Base-by-base conservation (phyloP, 441 rosid species). In the Heliophila coronopifolia region DNA sequence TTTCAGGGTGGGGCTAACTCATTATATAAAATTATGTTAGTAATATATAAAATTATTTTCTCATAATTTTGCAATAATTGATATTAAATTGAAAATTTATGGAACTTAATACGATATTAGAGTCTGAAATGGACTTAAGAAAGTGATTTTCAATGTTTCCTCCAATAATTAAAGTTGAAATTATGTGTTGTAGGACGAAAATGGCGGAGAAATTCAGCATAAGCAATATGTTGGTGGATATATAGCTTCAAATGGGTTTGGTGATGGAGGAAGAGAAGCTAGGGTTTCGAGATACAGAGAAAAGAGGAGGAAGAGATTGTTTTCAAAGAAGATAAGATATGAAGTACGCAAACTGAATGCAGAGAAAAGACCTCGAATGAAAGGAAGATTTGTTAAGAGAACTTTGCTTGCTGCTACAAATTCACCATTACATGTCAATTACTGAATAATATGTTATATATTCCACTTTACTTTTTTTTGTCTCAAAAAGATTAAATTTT, bases 331-430 rank as follows among this genome's bases (percentile, higher is more conserved):
- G 75, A 91, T 84, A 69, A 75, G 98, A 68, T 91, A 91, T 63
- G 94, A 91, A 64, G 98, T 91, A n/a, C 75, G 98, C 57, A 91
- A 84, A 54, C 16, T 86, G 72, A 91, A 91, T 52, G 98, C 98
- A 0, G 96, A 91, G 77, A 91, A 91, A 69, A 79, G 94, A 79
- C 98, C 98, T 5, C 58, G 98, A 60, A 84, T 91, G 94, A 91
- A 91, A 68, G 98, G 98, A 40, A 77, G 98, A 43, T 91, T 91
- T 51, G 98, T 91, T 5, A 91, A 91, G 74, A 77, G 92, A 67
- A 13, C 86, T 9, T 41, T 77, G 1, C 76, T 70, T 38, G 67
- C 64, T 16, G 68, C 61, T 52, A 43, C 59, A 22, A 55, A 33
- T 54, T 47, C 67, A 35, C 59, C 59, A 26, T 27, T 51, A 43